Evolutionary conservation across 2,329 filamentous ascomycete genomes (phyloP), one percentile per base, ranked within the genome.

Genomic region (Aspergillus brunneoviolaceus): DNA sequence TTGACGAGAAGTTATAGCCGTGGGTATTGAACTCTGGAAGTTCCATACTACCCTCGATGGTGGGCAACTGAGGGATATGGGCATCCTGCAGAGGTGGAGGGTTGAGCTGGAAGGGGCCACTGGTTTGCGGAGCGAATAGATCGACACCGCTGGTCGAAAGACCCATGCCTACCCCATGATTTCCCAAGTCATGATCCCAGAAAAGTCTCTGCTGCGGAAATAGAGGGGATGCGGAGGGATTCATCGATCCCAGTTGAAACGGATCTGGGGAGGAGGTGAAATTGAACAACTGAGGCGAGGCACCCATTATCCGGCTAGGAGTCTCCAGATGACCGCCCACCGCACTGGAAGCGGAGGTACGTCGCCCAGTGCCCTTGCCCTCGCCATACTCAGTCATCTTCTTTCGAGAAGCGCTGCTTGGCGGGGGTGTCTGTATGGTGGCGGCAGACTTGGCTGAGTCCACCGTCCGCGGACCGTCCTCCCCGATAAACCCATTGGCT

Each of bases 401-500:
- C 63, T 82, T 80, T 68, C 81, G 79, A 5, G 80, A 83, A 19
- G 83, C 84, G 72, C 85, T 80, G 27, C 84, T 87, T 2, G 85
- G 85, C 52, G 85, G 85, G 35, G 85, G 85, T 12, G 85, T 87
- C 72, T 87, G 85, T 78, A 87, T 86, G 14, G 77, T 78, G 35
- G 77, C 77, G 29, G 77, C 77, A 9, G 77, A 79, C 56, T 75
- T 78, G 60, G 72, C 69, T 12, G 75, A 75, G 49, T 71, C 72
- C 50, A 73, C 68, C 16, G 73, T 71, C 16, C 69, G 70, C 21
- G 72, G 69, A 10, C 69, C 72, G 58, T 76, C 71, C 49, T 77
- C 71, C 47, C 62, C 58, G 57, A 65, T 45, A 47, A 60, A 55
- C 45, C 64, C 66, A 58, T 70, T 65, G 7, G 69, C 70, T 55